A percentile compares a stretch with the other conserved stretches of the same genome.
Conservation (phyloP, 129 eudicot species). For the Erigeron canadensis region DNA sequence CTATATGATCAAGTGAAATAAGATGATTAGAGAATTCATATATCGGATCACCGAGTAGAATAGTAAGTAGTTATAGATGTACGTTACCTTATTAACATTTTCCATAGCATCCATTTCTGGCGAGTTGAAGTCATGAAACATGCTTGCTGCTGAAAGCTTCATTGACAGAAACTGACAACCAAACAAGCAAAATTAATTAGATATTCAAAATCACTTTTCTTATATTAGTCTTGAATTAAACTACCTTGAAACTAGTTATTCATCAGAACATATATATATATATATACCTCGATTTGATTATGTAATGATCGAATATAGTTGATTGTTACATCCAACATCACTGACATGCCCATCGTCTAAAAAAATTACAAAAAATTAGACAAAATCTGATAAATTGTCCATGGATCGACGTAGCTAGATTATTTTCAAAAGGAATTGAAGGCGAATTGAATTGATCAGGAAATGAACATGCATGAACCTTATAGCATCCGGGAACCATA, state of each 20-base stretch:
- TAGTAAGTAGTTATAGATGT: background rate
- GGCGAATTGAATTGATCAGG: too few species aligned
- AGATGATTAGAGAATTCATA: too few species aligned
- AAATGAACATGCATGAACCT: slow-evolving; percentile 39
- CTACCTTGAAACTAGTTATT: background rate
- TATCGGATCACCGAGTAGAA: too few species aligned
- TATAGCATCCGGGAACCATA: slow-evolving; percentile 91
- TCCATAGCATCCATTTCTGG: slow-evolving; percentile 71
- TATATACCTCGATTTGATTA: slow-evolving; percentile 79
- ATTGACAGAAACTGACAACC: slow-evolving; percentile 53
- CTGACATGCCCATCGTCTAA: slow-evolving; percentile 96
- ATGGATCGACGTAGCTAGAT: too few species aligned
- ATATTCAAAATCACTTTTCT: background rate
- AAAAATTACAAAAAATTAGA: background rate
- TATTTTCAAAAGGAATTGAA: background rate
- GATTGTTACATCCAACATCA: slow-evolving; percentile 86
- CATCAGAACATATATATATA: background rate
- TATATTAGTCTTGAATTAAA: background rate
- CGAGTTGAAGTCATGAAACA: slow-evolving; percentile 81
- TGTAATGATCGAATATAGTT: slow-evolving; percentile 80
- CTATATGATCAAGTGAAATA: too few species aligned
- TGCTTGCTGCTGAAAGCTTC: slow-evolving; percentile 95
- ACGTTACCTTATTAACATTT: slow-evolving; percentile 65
- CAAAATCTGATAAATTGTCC: background rate
- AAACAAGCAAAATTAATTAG: background rate